Evolutionary conservation across 2,329 filamentous ascomycete species (phyloP), one percentile per base, ranked within the genome.

Genomic region (Fusarium burgessii): DNA sequence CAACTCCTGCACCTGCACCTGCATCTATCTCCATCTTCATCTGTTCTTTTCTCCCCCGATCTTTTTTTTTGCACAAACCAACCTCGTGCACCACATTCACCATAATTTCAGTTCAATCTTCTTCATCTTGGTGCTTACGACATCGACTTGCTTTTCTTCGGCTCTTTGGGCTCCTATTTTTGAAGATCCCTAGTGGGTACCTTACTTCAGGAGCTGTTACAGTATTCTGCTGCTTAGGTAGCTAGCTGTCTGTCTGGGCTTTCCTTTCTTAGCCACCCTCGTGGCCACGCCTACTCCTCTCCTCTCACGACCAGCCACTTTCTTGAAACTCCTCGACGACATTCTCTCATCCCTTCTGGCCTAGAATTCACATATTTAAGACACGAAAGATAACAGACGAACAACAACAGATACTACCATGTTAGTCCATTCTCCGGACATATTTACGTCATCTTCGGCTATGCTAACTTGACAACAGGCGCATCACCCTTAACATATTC

Each of bases 401-500:
- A 68, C 27, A 54, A 17, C 32, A 35, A 52, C 43, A 58, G 29
- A 49, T 20, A 59, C 49, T 51, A 76, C 49, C 56, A 76, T 76
- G 74, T 76, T 63, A 62, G 74, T 60, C 20, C 35, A 41, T 35
- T 38, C 18, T 46, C 40, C n/a, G n/a, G 32, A n/a, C 43, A 38
- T 47, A 36, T 63, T 47, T 49, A 56, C 58, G 50, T 70, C 45
- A 72, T 69, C 46, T 42, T 42, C 40, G 35, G 35, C 35, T 35
- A 58, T 63, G 57, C 72, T 75, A 59, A 77, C 73, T 50, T 23
- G 47, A 40, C 59, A 35, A 62, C 67, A 97, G 94, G 94, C 92
- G 91, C 82, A 92, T 97, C 83, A 96, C 94, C 56, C 90, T 97
- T 81, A 93, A 89, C 81, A 92, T 97, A 79, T 92, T 92, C 78